These are phyloP conservation scores for Erodium texanum DNA, from an alignment of 441 rosid species.

Conservation along the genomic window DNA sequence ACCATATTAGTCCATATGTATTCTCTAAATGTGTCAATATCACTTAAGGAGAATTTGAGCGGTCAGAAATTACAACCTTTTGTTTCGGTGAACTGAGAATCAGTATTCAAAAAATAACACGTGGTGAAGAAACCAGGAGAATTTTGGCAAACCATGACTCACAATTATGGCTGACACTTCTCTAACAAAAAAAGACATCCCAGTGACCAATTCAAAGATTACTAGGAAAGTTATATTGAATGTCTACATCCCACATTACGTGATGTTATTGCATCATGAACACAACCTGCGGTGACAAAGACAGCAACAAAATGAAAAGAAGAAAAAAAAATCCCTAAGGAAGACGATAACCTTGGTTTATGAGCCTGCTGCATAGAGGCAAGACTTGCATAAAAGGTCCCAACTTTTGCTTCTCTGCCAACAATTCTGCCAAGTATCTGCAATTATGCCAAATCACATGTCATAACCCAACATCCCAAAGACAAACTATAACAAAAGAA, in stretches of 20 bases:
- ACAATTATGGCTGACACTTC: background rate
- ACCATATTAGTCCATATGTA: background rate
- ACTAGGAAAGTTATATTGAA: background rate
- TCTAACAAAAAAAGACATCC: background rate
- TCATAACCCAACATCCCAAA: constrained; percentile 6
- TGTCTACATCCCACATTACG: no score
- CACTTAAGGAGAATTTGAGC: background rate
- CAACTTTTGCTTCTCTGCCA: constrained; percentile 78
- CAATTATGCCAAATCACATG: constrained; percentile 16
- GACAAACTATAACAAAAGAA: background rate
- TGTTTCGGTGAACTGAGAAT: background rate
- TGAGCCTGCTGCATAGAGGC: constrained; percentile 66
- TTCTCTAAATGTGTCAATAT: background rate
- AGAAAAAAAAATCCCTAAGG: constrained; percentile 3
- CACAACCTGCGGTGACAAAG: no score
- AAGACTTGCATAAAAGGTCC: constrained; percentile 70
- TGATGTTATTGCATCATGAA: no score
- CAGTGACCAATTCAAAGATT: background rate
- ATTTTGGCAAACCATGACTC: background rate
- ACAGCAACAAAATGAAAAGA: no score
- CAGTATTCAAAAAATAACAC: background rate
- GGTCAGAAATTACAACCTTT: background rate
- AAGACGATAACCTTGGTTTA: constrained; percentile 58
- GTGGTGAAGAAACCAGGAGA: background rate
- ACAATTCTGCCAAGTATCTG: constrained; percentile 70